These are phyloP conservation scores for Malus hybrid DNA, from an alignment of 331 rosid species.

Conservation along the genomic window DNA sequence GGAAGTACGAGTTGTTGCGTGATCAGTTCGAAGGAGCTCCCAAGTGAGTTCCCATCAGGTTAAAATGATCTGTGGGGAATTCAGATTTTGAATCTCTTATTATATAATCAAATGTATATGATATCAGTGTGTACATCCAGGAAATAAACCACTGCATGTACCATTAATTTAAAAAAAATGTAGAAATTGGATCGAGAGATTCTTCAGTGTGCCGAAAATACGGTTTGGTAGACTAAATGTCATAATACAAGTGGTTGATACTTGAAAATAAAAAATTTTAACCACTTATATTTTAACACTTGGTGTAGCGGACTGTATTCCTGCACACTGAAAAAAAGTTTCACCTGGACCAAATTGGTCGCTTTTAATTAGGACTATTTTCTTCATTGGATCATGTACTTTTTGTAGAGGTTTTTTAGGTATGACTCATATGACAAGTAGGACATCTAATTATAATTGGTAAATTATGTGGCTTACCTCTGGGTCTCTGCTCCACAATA, in stretches of 20 bases:
- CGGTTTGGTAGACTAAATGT: too few species aligned
- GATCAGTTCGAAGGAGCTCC: slow-evolving; percentile 87
- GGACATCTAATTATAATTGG: background rate
- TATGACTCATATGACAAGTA: background rate
- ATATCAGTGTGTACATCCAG: background rate
- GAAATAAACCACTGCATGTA: too few species aligned
- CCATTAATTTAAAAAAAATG: background rate
- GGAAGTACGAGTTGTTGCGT: slow-evolving; percentile 74
- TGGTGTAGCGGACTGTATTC: too few species aligned
- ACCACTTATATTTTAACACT: too few species aligned
- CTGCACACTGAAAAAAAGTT: too few species aligned
- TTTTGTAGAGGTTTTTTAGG: too few species aligned
- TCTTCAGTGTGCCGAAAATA: too few species aligned
- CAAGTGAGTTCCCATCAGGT: slow-evolving; percentile 25
- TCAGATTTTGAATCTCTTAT: background rate
- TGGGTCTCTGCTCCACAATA: background rate
- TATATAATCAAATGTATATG: background rate
- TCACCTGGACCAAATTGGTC: too few species aligned
- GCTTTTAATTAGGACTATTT: too few species aligned
- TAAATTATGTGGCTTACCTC: background rate
- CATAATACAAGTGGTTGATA: too few species aligned
- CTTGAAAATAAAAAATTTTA: too few species aligned
- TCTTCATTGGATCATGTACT: too few species aligned
- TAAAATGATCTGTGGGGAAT: background rate
- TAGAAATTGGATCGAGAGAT: background rate